Evolutionary conservation across 495 filamentous ascomycete species (phyloP), one percentile per base, ranked within the genome.

Genomic region (Trichoderma reesei): DNA sequence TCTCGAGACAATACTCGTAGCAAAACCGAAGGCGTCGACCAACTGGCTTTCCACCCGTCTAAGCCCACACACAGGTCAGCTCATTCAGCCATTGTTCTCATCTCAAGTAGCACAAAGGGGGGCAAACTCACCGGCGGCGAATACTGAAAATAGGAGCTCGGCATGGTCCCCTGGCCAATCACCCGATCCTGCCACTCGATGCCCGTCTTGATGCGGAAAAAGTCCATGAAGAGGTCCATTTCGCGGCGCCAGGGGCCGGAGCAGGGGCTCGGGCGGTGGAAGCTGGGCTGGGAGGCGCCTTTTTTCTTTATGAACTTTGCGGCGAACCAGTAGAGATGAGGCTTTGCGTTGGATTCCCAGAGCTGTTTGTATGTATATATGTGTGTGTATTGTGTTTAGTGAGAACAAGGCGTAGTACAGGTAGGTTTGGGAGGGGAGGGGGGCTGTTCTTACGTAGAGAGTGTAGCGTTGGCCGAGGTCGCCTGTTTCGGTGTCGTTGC

Each of bases 151-250:
- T 59, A 59, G 18, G 16, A 60, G 6, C 48, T 18, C 61, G 38
- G 61, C 38, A 42, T 46, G 1, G 31, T 46, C 2, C 34, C 67
- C 14, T 63, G 56, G 60, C 51, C 60, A 8, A 71, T 16, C 13
- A 79, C 64, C 4, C 85, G 76, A 37, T 83, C 65, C 0, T 81
- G 75, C 88, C 87, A 90, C 8, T 71, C 63, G 11, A 79, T 74
- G 1, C 82, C 80, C 0, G 84, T 83, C 68, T 85, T 81, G 3
- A 72, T 67, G 13, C 71, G 65, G 73, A 90, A 90, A 67, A 85
- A 84, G 0, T 56, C n/a, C 67, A 76, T 73, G 69, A 89, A 89
- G 0, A 69, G 69, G 0, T 34, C 66, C 36, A 81, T 73, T 7
- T 82, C 83, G 16, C 54, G 42, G 9, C 62, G 20, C 54, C 78